Evolutionary conservation across 768 basidiomycete genomes (phyloP), one percentile per base, ranked within the genome.

Genomic region (Mycena capillaripes): DNA sequence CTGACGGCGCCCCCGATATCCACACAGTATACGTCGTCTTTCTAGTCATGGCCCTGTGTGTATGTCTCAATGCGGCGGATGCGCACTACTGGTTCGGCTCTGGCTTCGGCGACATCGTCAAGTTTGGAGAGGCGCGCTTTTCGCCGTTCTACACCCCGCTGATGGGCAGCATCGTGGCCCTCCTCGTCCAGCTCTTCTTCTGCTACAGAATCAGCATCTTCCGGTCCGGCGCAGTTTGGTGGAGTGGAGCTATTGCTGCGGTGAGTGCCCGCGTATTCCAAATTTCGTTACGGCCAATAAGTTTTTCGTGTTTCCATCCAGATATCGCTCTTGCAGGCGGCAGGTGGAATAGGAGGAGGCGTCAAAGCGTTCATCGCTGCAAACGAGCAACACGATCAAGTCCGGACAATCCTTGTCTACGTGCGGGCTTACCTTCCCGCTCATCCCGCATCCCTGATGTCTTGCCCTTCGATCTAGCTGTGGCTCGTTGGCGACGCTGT

Each of bases 121-220:
- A 64, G 23, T 77, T 82, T n/a, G 69, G 67, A 5, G 40, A 65
- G 6, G 68, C 78, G 2, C 68, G 78, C 23, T 74, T 78, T 23
- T 78, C 77, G 5, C 73, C 78, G 5, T 74, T 80, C 34, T 79
- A 79, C 62, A 77, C 76, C 7, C 80, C 81, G 8, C 52, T 81
- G 6, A 71, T 81, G 32, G 77, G 76, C 23, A 66, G 77, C 6
- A 16, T 79, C 14, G 74, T 79, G 36, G 76, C 77, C 25, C 62
- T 82, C 66, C 48, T 74, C 19, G 76, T 81, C 8, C 82, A 82
- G 59, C 40, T 73, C 17, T 82, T 82, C 66, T 82, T 79, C 74
- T 80, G 80, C 59, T 81, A 79, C 62, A 77, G 81, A 17, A 81
- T 82, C 23, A 78, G 76, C 73, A 62, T 71, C 8, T 72, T 82